These are phyloP conservation scores for Asterophora parasitica DNA, from an alignment of 768 basidiomycete species.

Conservation along the genomic window DNA sequence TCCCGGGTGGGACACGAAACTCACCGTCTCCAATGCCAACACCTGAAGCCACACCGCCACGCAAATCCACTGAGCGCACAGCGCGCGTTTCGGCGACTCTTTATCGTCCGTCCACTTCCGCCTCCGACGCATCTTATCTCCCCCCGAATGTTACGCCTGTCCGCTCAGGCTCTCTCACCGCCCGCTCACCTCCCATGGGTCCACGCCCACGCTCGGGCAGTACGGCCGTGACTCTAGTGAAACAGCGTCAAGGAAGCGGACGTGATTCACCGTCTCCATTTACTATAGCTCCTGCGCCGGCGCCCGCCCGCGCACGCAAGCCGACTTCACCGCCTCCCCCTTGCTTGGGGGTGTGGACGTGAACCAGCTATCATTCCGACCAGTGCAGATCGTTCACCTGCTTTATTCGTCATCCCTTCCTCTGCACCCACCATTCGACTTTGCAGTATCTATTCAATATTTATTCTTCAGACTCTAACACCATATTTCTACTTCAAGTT, in stretches of 20 bases:
- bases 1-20: conserved; percentile 7
- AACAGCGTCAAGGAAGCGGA: conserved; percentile 2
- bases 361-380: background rate
- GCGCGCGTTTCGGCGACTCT: conserved; percentile 2
- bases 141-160: conserved; percentile 6
- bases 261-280: conserved; percentile 7
- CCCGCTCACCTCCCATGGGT: conserved; percentile 15
- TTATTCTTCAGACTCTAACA: background rate
- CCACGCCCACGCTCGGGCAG: conserved; percentile 17
- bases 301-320: background rate
- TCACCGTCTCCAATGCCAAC: conserved; percentile 2
- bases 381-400: background rate
- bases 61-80: background rate
- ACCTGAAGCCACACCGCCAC: background rate
- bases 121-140: conserved; percentile 5
- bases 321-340: conserved; percentile 1
- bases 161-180: conserved; percentile 6
- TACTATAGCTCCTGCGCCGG: conserved; percentile 9
- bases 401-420: background rate
- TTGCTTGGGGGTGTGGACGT: background rate
- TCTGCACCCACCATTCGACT: background rate
- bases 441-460: background rate
- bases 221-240: background rate
- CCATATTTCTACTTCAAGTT: background rate
- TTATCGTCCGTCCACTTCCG: conserved; percentile 2